These are phyloP conservation scores for Aphanomyces cochlioides DNA, from an alignment of 352 stramenopile genomes.

Conservation along the genomic window DNA sequence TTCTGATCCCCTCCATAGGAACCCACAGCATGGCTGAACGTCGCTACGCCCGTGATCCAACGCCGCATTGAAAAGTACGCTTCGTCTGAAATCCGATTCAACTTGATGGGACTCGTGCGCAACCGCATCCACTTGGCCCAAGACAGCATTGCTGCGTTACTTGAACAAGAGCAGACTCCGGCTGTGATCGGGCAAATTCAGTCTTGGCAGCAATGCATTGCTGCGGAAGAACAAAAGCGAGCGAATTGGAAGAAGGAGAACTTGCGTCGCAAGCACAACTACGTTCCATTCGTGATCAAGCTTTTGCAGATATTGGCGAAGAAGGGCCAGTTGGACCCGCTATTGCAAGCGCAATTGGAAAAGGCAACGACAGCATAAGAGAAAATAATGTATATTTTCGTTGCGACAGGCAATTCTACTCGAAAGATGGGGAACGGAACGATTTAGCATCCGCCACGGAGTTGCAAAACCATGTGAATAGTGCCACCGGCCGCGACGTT, in stretches of 20 bases:
- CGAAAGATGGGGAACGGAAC: neutral
- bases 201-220: conserved; percentile 39
- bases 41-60: conserved; percentile 91
- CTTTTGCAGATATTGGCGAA: conserved; percentile 90
- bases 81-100: conserved; percentile 94
- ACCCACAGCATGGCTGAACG: conserved; percentile 74
- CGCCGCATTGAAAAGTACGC: conserved; percentile 89
- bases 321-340: conserved; percentile 77
- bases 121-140: conserved; percentile 64
- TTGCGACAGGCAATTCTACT: neutral
- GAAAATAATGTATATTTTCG: neutral
- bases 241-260: conserved; percentile 88
- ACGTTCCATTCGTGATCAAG: conserved; percentile 93
- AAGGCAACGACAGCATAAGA: conserved; percentile 29
- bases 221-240: conserved; percentile 62
- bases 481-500: conserved; percentile 95
- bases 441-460: conserved; percentile 87
- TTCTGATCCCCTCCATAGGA: conserved; percentile 15
- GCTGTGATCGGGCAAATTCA: conserved; percentile 47
- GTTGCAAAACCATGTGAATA: conserved; percentile 99
- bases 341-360: conserved; percentile 66
- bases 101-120: conserved; percentile 91
- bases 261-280: conserved; percentile 93
- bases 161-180: conserved; percentile 37
- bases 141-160: conserved; percentile 43